Percentiles rank a stretch among this genome's conserved stretches.
Evolutionary conservation across 2,329 filamentous ascomycete species (phyloP).

Genomic region (Bipolaris bicolor): DNA sequence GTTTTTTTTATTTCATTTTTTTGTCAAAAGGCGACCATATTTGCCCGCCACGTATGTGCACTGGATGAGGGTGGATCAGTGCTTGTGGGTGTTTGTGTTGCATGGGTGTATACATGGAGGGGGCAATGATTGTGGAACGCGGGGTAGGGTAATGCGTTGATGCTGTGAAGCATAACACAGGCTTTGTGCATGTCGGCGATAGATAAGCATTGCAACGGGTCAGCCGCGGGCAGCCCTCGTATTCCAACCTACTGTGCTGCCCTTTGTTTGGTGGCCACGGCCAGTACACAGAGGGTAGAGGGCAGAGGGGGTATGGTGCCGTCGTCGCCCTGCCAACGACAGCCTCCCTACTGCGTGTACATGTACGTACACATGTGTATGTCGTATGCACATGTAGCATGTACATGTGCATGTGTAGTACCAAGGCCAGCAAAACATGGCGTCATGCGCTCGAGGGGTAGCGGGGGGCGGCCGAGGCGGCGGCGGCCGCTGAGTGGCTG

Average conservation of each 20-base stretch:
- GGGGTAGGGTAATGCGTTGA: slow-evolving; percentile 5
- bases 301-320: neutral
- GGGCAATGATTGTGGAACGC: slow-evolving; percentile 1
- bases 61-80: no score
- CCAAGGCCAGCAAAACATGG: slow-evolving; percentile 1
- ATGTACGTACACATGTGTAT: neutral
- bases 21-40: neutral
- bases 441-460: neutral
- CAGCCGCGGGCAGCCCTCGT: no score
- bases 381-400: no score
- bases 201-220: no score
- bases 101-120: neutral
- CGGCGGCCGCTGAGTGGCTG: slow-evolving; percentile 2
- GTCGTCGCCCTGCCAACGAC: neutral
- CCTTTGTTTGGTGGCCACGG: no score
- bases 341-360: neutral
- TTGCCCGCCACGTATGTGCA: neutral
- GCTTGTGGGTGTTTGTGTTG: neutral
- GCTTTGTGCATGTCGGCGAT: no score
- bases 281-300: neutral
- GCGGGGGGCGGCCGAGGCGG: neutral
- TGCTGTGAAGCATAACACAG: neutral
- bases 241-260: no score
- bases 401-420: neutral
- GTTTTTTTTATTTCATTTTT: neutral